phyloP scores from a whole-genome alignment of 352 stramenopile species.

The Globisporangium polare region DNA sequence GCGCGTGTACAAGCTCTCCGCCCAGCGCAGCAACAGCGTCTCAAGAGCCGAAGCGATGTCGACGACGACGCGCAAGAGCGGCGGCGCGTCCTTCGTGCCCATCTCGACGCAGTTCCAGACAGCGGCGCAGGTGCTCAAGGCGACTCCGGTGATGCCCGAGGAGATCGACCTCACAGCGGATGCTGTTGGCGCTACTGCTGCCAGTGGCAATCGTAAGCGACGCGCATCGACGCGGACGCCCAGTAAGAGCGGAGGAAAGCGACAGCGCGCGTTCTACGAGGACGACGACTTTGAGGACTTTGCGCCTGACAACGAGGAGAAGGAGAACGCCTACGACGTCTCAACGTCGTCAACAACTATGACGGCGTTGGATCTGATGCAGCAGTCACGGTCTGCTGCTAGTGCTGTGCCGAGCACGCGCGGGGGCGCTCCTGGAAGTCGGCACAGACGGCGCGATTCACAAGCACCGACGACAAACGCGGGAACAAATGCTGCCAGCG shows the following conservation, averaged over 20 bases:
- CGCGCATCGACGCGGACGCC: background rate
- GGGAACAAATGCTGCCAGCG: background rate
- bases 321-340: background rate
- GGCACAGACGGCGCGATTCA: constrained; percentile 1
- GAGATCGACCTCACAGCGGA: constrained; percentile 47
- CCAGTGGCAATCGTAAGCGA: background rate
- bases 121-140: constrained; percentile 14
- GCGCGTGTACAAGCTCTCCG: background rate
- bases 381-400: constrained; percentile 17
- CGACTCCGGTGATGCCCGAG: constrained; percentile 14
- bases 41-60: background rate
- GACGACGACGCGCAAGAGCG: constrained; percentile 8
- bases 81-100: constrained; percentile 31
- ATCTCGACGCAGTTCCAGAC: constrained; percentile 60
- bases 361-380: constrained; percentile 44
- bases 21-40: background rate
- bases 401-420: background rate
- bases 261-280: constrained; percentile 43
- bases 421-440: constrained; percentile 13
- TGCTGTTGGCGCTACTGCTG: background rate
- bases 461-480: background rate
- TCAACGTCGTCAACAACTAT: constrained; percentile 24
- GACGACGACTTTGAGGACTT: constrained; percentile 31
- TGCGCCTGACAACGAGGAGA: background rate
- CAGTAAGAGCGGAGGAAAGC: background rate